Percentiles rank a stretch among this genome's conserved stretches.
Conservation (phyloP, 108 stramenopile genomes). For the Cyclotella baltica region DNA sequence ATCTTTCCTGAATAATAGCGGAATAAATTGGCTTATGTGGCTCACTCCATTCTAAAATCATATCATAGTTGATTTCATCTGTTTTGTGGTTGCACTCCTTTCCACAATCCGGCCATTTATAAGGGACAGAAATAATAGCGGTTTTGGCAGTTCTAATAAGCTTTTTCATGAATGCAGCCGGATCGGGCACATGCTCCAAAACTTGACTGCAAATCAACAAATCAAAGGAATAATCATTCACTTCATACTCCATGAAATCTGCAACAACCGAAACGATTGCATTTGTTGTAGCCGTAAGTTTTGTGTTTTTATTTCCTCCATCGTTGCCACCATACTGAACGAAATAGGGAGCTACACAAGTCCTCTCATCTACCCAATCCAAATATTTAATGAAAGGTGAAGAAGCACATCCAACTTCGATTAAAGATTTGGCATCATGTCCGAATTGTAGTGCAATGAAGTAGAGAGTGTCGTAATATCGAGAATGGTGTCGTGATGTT, state of each 20-base stretch:
- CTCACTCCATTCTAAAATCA: conserved; percentile 19
- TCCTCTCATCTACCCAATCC: conserved; percentile 34
- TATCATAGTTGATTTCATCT: conserved; percentile 22
- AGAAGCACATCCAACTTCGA: conserved; percentile 47
- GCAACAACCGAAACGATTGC: conserved; percentile 28
- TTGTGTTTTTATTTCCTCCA: not conserved
- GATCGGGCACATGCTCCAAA: conserved; percentile 39
- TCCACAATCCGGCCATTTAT: conserved; percentile 34
- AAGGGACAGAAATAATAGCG: conserved; percentile 40
- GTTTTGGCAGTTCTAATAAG: conserved; percentile 31
- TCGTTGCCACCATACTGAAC: conserved; percentile 34
- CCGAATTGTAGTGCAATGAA: conserved; percentile 41
- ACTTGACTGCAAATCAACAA: conserved; percentile 42
- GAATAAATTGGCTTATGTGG: conserved; percentile 26
- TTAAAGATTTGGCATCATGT: conserved; percentile 17
- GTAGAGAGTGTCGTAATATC: conserved; percentile 39
- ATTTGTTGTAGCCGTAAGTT: not conserved
- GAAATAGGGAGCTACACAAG: conserved; percentile 44
- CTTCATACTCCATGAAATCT: conserved; percentile 45
- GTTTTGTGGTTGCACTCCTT: conserved; percentile 31
- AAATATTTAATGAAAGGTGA: conserved; percentile 34
- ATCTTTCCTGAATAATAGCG: conserved; percentile 21
- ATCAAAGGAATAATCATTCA: conserved; percentile 34
- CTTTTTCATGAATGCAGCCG: conserved; percentile 43
- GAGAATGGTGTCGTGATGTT: not conserved